Conservation (phyloP, 306 rosid genomes). For the Benincasa hispida region DNA sequence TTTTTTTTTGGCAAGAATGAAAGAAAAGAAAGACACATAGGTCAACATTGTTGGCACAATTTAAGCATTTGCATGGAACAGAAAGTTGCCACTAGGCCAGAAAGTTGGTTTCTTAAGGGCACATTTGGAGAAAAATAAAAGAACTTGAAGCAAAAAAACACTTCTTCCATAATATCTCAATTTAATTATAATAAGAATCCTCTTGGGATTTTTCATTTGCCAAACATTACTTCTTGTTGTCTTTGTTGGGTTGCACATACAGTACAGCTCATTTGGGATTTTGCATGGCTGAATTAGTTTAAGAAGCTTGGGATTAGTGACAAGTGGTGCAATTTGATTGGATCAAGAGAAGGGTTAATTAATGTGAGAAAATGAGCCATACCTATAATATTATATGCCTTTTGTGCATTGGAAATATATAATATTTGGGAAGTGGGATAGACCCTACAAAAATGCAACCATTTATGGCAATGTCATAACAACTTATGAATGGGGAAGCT, state of each 20-base stretch:
- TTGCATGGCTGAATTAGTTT: background rate
- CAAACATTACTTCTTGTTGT: background rate
- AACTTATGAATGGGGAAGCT: background rate
- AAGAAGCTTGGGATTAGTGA: background rate
- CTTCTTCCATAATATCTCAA: background rate
- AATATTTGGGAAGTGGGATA: background rate
- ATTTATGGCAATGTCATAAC: background rate
- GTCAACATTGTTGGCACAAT: background rate
- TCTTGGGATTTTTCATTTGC: background rate
- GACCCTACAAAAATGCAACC: background rate
- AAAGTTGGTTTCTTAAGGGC: background rate
- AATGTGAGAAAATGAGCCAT: background rate
- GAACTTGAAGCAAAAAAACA: background rate
- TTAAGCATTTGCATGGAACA: constrained; percentile 1
- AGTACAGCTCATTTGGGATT: background rate
- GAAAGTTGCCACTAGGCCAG: background rate
- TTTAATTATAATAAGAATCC: background rate
- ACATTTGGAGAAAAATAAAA: background rate
- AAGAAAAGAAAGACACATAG: background rate
- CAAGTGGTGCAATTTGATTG: background rate
- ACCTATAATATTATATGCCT: background rate
- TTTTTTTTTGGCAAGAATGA: too few relatives aligned
- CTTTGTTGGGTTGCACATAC: background rate
- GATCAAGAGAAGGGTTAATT: background rate
- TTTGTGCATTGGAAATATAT: background rate